These are phyloP conservation scores for Terana coerulea DNA, from an alignment of 768 basidiomycete genomes.

Conservation along the genomic window DNA sequence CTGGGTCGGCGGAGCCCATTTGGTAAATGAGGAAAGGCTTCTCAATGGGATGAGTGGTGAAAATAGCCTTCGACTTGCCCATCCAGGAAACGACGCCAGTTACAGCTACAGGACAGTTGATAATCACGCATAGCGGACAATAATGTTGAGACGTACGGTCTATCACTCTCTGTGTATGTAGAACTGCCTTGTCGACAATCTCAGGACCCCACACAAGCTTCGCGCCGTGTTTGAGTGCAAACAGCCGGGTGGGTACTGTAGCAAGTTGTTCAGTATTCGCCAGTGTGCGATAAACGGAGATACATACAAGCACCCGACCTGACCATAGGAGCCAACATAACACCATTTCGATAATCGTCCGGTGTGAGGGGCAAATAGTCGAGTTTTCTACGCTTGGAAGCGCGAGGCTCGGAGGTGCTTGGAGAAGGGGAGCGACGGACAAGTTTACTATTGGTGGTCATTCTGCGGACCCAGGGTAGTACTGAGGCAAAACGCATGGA, in stretches of 20 bases:
- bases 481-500: slow-evolving; percentile 1
- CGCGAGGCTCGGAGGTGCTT: background rate
- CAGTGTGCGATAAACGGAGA: slow-evolving; percentile 1
- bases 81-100: slow-evolving; percentile 88
- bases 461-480: background rate
- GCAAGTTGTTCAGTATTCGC: slow-evolving; percentile 19
- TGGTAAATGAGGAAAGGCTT: slow-evolving; percentile 95
- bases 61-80: slow-evolving; percentile 82
- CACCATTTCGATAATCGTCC: slow-evolving; percentile 81
- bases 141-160: slow-evolving; percentile 76
- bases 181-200: slow-evolving; percentile 92
- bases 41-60: slow-evolving; percentile 91
- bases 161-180: slow-evolving; percentile 78
- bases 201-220: slow-evolving; percentile 96
- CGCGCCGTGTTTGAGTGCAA: slow-evolving; percentile 90
- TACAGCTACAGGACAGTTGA: slow-evolving; percentile 44
- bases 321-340: slow-evolving; percentile 99
- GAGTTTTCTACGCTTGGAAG: slow-evolving; percentile 19
- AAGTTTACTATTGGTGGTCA: slow-evolving; percentile 3
- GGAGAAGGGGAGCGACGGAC: slow-evolving; percentile 10
- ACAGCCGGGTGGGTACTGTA: slow-evolving; percentile 79
- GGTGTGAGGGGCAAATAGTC: slow-evolving; percentile 49
- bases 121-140: background rate
- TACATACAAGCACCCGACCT: slow-evolving; percentile 82
- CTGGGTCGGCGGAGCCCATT: slow-evolving; percentile 87